Base-by-base conservation (phyloP, 345 rosid genomes). In the Hibiscus mutabilis region DNA sequence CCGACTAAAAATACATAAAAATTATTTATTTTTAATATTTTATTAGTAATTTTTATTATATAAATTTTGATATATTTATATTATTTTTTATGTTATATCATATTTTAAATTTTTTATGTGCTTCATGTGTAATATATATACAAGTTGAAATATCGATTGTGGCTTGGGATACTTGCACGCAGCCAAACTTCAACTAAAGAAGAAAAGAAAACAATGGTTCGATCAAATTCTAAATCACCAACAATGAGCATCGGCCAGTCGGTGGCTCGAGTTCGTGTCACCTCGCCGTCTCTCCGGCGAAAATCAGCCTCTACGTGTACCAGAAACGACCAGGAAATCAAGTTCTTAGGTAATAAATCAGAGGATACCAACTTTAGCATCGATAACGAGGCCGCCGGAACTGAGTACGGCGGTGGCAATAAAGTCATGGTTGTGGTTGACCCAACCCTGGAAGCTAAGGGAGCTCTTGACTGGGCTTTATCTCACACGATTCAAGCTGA, bases 371-470 rank as follows among this genome's bases (percentile, higher is more conserved):
- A 47, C 18, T 13, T 35, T 27, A 57, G 1, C 29, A 56, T 40
- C 0, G 22, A 60, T 27, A 52, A 6, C 55, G 60, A 19, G 71
- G 69, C 19, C 13, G 61, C 19, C 14, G 73, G 67, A 11, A 2
- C 55, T 52, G 74, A 24, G 65, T 53, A 53, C 24, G 25, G 16
- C 35, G 1, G 29, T 56, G 60, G 61, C 3, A 88, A 85, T 76
- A 91, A 79, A 78, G 96, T 94, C 21, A 89, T 91, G 98, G 97
- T 91, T 74, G 93, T 89, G 66, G 91, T 87, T 37, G 95, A 90
- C 68, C 82, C 90, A 40, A 89, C 84, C 51, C 71, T 80, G 47
- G 96, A 89, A 68, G 85, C 96, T 1, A 84, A 78, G 22, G 92
- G 86, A 52, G 97, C 97, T 29, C 90, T 91, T 61, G 96, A 94